phyloP scores from a whole-genome alignment of 2,329 filamentous ascomycete species.

The Trichoderma brevicompactum region DNA sequence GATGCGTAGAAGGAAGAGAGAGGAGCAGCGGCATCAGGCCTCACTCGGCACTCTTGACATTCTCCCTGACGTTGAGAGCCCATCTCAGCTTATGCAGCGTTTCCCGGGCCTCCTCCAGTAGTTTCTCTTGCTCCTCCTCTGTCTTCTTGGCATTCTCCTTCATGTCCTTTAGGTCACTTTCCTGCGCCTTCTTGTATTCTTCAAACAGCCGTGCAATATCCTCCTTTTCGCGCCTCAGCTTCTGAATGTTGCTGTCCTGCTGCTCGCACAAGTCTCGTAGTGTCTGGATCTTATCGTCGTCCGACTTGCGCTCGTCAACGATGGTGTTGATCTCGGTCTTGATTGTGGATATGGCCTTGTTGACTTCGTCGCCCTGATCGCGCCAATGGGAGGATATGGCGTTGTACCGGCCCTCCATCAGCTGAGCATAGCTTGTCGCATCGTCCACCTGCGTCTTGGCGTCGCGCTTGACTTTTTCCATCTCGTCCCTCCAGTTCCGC shows the following conservation, averaged over 20 bases:
- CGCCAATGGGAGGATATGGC: conserved; percentile 69
- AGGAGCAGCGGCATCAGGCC: background rate
- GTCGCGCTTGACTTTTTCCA: conserved; percentile 65
- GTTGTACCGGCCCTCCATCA: conserved; percentile 73
- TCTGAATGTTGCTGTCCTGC: conserved; percentile 69
- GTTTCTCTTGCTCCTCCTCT: conserved; percentile 64
- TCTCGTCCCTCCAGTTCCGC: conserved; percentile 63
- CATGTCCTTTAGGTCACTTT: conserved; percentile 63
- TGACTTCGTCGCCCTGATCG: conserved; percentile 66
- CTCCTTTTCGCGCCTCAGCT: conserved; percentile 64
- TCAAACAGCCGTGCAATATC: conserved; percentile 65
- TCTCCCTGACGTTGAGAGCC: conserved; percentile 71
- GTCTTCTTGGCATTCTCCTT: conserved; percentile 60
- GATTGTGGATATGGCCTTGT: conserved; percentile 55
- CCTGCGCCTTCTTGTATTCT: conserved; percentile 67
- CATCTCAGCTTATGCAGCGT: conserved; percentile 72
- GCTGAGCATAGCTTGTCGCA: conserved; percentile 65
- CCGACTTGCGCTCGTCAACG: conserved; percentile 58
- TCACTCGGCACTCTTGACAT: conserved; percentile 60
- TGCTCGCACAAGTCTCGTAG: conserved; percentile 73
- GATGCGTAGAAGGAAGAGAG: background rate
- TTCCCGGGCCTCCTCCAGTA: conserved; percentile 62
- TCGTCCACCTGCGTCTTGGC: conserved; percentile 67
- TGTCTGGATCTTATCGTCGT: conserved; percentile 66
- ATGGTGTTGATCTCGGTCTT: conserved; percentile 59